Base-by-base conservation (phyloP, 179 eudicot genomes). In the Beta corolliflora region DNA sequence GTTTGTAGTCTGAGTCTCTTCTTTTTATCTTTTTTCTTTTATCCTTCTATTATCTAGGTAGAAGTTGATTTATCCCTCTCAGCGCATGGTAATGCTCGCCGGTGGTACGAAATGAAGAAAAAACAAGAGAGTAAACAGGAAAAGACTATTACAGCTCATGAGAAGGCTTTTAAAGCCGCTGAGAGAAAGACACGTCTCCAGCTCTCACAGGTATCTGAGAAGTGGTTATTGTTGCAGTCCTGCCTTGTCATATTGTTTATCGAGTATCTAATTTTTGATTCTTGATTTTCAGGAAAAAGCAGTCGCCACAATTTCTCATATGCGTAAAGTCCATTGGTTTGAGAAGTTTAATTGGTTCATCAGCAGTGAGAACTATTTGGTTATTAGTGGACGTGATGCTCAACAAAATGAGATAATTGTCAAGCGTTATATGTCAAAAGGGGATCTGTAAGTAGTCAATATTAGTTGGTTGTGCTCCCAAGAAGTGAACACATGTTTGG, bases 371-470 rank as follows among this genome's bases (percentile, higher is more conserved):
- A 96, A 96, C 84, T 96, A 96, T 87, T 87, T 96, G 83, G 87
- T 96, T 81, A 88, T 96, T 64, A 96, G 99, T 87, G 99, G 99
- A 79, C 97, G 95, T 71, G 99, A 94, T 94, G 98, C 99, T 83
- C 99, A 96, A 85, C 99, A 96, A 79, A 96, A 96, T 86, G 99
- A 96, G 93, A 93, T 96, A 97, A 93, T 96, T 79, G 99, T 96
- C 72, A 96, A 96, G 84, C 96, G 99, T 69, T 94, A 96, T 78
- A 94, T 96, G 99, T 92, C 93, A 74, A 96, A 96, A 87, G 96
- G 98, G 83, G 99, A 96, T 80, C 80, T 96, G 99, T 96, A 86
- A 96, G 98, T 93, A 50, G 46, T 80, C 64, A 70, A 10, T 5
- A 48, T 11, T 72, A 71, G 23, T 1, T 50, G 4, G 75, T 19